Percentiles rank a stretch among this genome's conserved stretches.
Conservation (phyloP, 2,329 filamentous ascomycete species). For the Penicillium corylophilum region DNA sequence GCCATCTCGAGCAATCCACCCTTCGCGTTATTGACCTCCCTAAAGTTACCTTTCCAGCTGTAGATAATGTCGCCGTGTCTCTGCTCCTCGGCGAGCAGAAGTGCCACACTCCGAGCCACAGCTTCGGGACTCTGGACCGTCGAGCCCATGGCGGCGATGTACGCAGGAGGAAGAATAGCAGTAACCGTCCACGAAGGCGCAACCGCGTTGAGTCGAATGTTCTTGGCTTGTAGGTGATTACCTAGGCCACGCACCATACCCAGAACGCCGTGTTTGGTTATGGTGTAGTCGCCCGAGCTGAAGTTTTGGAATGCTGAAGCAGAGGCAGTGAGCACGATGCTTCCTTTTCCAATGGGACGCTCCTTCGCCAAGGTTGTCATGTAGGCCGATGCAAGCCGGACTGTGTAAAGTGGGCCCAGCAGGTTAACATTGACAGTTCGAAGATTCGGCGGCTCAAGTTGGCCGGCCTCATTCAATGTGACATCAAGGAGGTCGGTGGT, state of each 20-base stretch:
- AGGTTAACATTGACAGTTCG: conserved; percentile 52
- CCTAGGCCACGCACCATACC: conserved; percentile 54
- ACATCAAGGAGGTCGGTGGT: conserved; percentile 49
- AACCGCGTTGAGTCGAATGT: conserved; percentile 58
- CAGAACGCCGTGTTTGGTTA: conserved; percentile 56
- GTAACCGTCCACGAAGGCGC: conserved; percentile 58
- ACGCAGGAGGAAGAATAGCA: conserved; percentile 45
- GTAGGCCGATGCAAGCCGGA: conserved; percentile 50
- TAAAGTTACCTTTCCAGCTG: conserved; percentile 49
- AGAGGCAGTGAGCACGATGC: conserved; percentile 56
- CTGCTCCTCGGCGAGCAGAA: conserved; percentile 51
- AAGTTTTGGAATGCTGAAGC: conserved; percentile 53
- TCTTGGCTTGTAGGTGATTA: conserved; percentile 39
- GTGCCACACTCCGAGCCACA: conserved; percentile 51
- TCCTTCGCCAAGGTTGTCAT: conserved; percentile 46
- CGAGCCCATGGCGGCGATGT: conserved; percentile 12
- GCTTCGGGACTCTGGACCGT: conserved; percentile 45
- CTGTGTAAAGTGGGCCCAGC: conserved; percentile 52
- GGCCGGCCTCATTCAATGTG: conserved; percentile 51
- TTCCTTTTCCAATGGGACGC: conserved; percentile 41
- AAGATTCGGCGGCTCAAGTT: conserved; percentile 48
- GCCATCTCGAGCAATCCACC: conserved; percentile 18
- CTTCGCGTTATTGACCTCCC: conserved; percentile 54
- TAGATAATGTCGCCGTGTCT: conserved; percentile 57
- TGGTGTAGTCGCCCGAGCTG: conserved; percentile 53